These are phyloP conservation scores for Plantago coronopus DNA, from an alignment of 305 asterid genomes.

Conservation along the genomic window DNA sequence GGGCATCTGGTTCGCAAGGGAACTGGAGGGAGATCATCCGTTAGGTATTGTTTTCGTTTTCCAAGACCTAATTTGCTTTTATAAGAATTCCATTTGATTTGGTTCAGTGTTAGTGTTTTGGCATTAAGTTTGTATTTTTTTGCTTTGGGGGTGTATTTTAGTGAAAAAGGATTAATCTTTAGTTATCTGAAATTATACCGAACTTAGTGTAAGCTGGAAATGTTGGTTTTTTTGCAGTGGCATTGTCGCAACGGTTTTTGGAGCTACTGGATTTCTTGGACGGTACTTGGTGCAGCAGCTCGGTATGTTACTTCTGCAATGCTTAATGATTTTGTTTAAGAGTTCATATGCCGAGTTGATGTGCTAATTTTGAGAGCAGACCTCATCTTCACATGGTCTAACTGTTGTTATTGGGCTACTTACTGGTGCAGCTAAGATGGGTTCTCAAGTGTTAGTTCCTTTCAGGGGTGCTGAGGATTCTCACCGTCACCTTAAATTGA, in stretches of 20 bases:
- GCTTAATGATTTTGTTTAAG: no score
- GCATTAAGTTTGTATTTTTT: background rate
- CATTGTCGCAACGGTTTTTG: conserved; percentile 88
- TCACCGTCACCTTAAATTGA: conserved; percentile 90
- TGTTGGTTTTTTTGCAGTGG: conserved; percentile 65
- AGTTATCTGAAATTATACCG: background rate
- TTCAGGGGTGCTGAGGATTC: conserved; percentile 96
- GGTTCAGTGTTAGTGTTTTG: background rate
- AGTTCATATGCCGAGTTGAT: no score
- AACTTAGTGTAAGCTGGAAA: conserved; percentile 15
- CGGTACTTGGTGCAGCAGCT: conserved; percentile 90
- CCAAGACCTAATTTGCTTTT: conserved; percentile 19
- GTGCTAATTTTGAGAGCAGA: no score
- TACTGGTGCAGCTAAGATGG: conserved; percentile 72
- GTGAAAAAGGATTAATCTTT: background rate
- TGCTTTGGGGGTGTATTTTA: no score
- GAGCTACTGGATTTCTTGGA: conserved; percentile 97
- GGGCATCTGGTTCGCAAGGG: conserved; percentile 94
- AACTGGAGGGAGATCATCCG: conserved; percentile 97
- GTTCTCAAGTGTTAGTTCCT: conserved; percentile 93
- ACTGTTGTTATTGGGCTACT: conserved; percentile 13
- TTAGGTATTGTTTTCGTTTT: conserved; percentile 48
- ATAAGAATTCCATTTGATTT: background rate
- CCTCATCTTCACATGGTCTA: no score
- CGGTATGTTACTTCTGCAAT: conserved; percentile 37